Conservation (phyloP, 2,329 filamentous ascomycete genomes). For the Fusarium annulatum region DNA sequence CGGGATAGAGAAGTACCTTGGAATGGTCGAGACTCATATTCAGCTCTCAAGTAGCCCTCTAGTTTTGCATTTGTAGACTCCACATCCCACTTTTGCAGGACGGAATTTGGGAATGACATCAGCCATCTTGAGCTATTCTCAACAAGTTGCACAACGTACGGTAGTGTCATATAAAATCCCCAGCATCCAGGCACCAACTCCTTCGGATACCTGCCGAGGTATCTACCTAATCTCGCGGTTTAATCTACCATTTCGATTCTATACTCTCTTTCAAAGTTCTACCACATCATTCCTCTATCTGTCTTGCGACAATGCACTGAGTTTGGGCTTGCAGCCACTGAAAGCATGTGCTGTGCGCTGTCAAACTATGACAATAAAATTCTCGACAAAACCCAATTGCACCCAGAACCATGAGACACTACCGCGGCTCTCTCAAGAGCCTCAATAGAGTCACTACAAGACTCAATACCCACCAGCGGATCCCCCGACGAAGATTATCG, state of each 20-base stretch:
- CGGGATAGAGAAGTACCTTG: constrained; percentile 18
- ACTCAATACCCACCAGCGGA: constrained; percentile 24
- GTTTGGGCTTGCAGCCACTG: constrained; percentile 18
- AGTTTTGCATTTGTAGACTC: constrained; percentile 6
- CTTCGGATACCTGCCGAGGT: not conserved
- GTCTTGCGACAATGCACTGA: constrained; percentile 22
- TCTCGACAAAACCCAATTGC: constrained; percentile 18
- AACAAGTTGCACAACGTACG: constrained; percentile 32
- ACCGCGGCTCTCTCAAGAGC: constrained; percentile 38
- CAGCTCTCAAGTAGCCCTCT: constrained; percentile 12
- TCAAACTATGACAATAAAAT: constrained; percentile 19
- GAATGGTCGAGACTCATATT: not conserved
- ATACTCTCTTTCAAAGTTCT: constrained; percentile 9
- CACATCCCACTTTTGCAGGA: constrained; percentile 34
- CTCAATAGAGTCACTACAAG: constrained; percentile 33
- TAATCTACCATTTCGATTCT: not conserved
- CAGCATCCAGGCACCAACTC: not conserved
- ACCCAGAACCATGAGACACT: constrained; percentile 36
- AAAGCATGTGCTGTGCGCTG: constrained; percentile 35
- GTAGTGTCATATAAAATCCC: constrained; percentile 23
- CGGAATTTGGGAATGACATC: constrained; percentile 42
- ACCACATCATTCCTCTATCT: not conserved
- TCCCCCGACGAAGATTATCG: constrained; percentile 30
- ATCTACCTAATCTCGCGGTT: not conserved
- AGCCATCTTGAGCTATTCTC: constrained; percentile 37